Evolutionary conservation across 345 rosid genomes (phyloP), one percentile per base, ranked within the genome.

Genomic region (Bruguiera parviflora): DNA sequence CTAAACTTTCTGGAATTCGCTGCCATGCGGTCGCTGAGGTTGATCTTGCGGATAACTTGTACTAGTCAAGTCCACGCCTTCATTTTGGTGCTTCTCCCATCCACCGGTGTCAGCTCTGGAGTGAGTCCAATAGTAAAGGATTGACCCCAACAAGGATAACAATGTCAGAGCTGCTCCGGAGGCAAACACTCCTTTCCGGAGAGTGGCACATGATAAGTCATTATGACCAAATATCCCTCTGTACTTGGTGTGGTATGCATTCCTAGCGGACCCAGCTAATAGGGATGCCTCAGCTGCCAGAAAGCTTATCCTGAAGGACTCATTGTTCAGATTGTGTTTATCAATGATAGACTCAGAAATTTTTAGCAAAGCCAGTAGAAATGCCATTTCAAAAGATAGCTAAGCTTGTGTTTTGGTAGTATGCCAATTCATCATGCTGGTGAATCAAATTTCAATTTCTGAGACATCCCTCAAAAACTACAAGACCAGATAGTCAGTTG

Each of bases 201-300:
- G 92, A 25, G 92, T 89, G 8, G 92, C 87, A 56, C 97, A 94
- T 0, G 98, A 87, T 35, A 87, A 57, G 29, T 86, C 53, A 19
- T 75, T 53, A 19, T 56, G 86, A 13, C 70, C 66, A 79, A 86
- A 87, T n/a, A 65, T 16, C 58, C 82, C 90, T 61, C 92, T n/a
- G 70, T 78, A 87, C 77, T 85, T 94, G 27, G 98, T 91, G 77
- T 94, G 98, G 83, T 94, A 89, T 11, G 90, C 89, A 63, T 94
- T 94, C 79, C 75, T 76, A 0, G 85, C 98, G 39, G 97, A 94
- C 59, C 98, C 98, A 24, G 93, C 98, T 69, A 91, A 71, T 68
- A 94, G 84, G 81, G 97, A 94, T 51, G 96, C 96, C 76, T 91
- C 98, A 3, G 97, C 98, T 65, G 91, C 98, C 78, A 94, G 28